Evolutionary conservation across 257 asterid species (phyloP).

Genomic region (Misopates orontium): DNA sequence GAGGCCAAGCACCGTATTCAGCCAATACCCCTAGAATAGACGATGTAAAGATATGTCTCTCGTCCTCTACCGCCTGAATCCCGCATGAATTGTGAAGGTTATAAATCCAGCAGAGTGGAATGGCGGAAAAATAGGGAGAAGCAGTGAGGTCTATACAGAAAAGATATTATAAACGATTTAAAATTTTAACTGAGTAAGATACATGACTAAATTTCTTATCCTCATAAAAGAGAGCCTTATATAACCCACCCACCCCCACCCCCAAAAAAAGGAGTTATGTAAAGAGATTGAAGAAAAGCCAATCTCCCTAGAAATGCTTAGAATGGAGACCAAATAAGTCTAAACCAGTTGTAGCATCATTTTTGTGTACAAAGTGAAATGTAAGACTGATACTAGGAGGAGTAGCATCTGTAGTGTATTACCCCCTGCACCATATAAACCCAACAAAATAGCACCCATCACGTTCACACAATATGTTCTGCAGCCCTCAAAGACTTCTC

Average conservation of each 20-base stretch:
- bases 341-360: neutral
- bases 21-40: constrained; percentile 73
- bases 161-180: neutral
- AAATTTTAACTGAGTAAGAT: constrained; percentile 9
- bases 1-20: constrained; percentile 86
- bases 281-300: neutral
- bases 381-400: too few species aligned
- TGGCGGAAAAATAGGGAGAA: constrained; percentile 11
- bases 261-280: neutral
- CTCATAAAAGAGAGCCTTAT: neutral
- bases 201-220: neutral
- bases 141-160: constrained; percentile 16
- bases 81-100: constrained; percentile 28
- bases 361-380: too few species aligned
- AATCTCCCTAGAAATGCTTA: neutral
- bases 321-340: neutral
- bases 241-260: too few species aligned
- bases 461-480: too few species aligned
- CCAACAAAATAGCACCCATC: too few species aligned
- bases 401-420: too few species aligned
- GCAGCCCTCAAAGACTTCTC: too few species aligned
- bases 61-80: constrained; percentile 79
- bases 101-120: constrained; percentile 19
- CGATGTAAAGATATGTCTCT: constrained; percentile 67
- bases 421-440: too few species aligned